Evolutionary conservation across 306 rosid genomes (phyloP), one percentile per base, ranked within the genome.

Genomic region (Prunus kanzakura): DNA sequence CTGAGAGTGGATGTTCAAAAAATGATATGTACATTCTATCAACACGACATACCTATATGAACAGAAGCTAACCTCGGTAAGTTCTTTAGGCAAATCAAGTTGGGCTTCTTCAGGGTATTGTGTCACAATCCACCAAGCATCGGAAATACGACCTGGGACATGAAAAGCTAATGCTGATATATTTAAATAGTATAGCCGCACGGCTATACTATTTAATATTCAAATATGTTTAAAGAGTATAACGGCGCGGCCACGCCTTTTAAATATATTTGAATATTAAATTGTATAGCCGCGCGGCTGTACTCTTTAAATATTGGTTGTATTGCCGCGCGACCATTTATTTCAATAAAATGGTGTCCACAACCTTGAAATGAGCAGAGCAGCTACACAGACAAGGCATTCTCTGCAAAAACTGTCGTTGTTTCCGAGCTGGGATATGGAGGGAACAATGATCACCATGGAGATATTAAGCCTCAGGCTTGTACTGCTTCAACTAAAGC

Each of bases 61-160:
- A 30, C 20, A 73, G 69, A 79, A 72, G 55, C 90, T 60, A 74
- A 89, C 98, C 85, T 80, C 83, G 27, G 57, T 80, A 73, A 90
- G 57, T 77, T 92, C 95, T 75, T 81, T 83, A 19, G 98, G 98
- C 74, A 92, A 86, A 70, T 94, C 93, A 55, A 94, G 93, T 73
- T 64, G 84, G 64, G 76, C 78, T 87, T 90, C 98, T 64, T 89
- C 92, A 3, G 95, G 97, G 80, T 94, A 95, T 86, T 88, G 84
- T 58, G 57, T 88, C 74, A 96, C 98, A 69, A 90, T 90, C 97
- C 98, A 94, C 95, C 97, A 94, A 20, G 92, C 98, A 66, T 94
- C 92, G 41, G 98, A 90, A 92, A 94, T 81, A 90, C 96, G 85
- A 94, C 85, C 98, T 91, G 78, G 52, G 20, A 74, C 69, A 75